These are phyloP conservation scores for Withania somnifera DNA, from an alignment of 305 asterid genomes.

Conservation along the genomic window DNA sequence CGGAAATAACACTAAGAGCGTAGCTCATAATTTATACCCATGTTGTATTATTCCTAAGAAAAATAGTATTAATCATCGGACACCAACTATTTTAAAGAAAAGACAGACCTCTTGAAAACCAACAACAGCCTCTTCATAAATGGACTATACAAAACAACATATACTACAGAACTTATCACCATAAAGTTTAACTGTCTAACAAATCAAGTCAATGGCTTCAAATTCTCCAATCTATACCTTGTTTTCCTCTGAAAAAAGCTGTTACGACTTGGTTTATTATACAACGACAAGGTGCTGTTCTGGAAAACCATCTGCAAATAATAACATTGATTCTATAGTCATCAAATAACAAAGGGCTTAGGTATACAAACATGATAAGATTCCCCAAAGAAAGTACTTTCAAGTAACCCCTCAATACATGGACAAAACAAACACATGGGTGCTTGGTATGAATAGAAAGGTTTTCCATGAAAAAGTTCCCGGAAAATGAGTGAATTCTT, in stretches of 20 bases:
- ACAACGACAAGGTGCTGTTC: neutral
- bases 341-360: neutral
- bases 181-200: neutral
- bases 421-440: neutral
- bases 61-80: neutral
- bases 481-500: neutral
- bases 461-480: neutral
- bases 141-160: neutral
- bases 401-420: neutral
- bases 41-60: neutral
- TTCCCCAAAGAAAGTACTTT: neutral
- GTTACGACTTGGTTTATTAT: neutral
- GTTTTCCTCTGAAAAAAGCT: neutral
- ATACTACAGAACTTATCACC: neutral
- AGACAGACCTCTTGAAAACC: neutral
- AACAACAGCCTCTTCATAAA: neutral
- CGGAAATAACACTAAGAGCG: neutral
- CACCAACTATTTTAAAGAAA: neutral
- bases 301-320: neutral
- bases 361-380: neutral
- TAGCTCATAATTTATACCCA: neutral
- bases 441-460: neutral
- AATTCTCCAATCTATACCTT: neutral
- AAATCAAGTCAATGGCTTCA: neutral
- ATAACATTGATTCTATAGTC: neutral